These are phyloP conservation scores for Perkinsus marinus DNA, from an alignment of 169 alveolate genomes.

Conservation along the genomic window DNA sequence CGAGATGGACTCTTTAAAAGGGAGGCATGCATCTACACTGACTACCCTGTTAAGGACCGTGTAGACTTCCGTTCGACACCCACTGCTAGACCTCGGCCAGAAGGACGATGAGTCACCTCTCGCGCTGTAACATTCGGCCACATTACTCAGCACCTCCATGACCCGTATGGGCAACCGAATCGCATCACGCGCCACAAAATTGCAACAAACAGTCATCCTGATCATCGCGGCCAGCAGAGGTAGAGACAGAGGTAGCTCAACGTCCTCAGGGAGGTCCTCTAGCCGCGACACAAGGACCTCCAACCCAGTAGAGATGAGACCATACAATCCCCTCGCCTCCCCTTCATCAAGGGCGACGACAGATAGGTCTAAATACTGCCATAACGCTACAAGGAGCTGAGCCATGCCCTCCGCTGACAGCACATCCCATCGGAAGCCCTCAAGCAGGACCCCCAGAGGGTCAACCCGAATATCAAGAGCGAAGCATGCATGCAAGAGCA, in stretches of 20 bases:
- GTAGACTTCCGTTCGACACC: neutral
- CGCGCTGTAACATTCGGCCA: neutral
- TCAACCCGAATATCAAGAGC: neutral
- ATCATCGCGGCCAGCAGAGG: neutral
- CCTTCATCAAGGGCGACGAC: neutral
- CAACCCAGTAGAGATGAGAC: neutral
- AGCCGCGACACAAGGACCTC: neutral
- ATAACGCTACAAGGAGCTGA: neutral
- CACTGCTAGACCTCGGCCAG: neutral
- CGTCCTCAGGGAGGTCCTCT: neutral
- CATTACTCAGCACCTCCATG: neutral
- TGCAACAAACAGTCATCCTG: neutral
- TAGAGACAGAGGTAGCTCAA: neutral
- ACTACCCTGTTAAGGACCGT: neutral
- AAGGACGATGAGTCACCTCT: neutral
- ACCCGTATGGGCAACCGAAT: neutral
- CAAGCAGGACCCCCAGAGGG: neutral
- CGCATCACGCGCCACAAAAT: neutral
- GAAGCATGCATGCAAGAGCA: neutral
- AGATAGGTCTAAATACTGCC: neutral
- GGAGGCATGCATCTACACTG: neutral
- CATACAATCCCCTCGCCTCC: neutral
- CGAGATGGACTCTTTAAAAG: neutral
- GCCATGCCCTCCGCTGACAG: neutral
- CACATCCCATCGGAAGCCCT: neutral